Evolutionary conservation across 78 protist genomes (phyloP).

Genomic region (Parvularia atlantis): DNA sequence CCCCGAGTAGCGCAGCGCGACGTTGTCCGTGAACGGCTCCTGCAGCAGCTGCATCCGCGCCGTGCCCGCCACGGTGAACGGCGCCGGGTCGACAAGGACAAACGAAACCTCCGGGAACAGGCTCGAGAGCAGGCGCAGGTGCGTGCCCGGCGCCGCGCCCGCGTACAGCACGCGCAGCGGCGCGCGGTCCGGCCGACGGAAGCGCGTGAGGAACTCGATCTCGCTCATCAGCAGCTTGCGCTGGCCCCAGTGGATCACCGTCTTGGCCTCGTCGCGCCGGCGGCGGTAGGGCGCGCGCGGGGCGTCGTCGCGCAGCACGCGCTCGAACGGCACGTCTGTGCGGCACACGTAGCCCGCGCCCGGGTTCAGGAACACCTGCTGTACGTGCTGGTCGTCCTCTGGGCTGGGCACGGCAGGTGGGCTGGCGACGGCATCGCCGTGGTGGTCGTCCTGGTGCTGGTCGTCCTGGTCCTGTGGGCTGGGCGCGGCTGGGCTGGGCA

Average conservation of each 20-base stretch:
- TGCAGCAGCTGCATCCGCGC: constrained; percentile 3
- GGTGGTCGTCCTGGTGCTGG: too few species aligned
- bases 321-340: not conserved
- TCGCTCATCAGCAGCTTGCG: constrained; percentile 39
- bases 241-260: constrained; percentile 45
- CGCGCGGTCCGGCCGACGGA: not conserved
- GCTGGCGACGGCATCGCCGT: too few species aligned
- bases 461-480: too few species aligned
- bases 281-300: constrained; percentile 14
- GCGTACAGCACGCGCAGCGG: constrained; percentile 7
- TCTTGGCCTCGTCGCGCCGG: constrained; percentile 19
- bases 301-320: not conserved
- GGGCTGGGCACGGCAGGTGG: too few species aligned
- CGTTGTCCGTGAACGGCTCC: constrained; percentile 25
- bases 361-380: not conserved
- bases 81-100: constrained; percentile 29
- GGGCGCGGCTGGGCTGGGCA: too few species aligned
- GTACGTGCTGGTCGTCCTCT: too few species aligned
- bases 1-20: not conserved
- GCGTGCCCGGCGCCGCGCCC: constrained; percentile 43
- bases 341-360: not conserved
- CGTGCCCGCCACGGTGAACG: not conserved
- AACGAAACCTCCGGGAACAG: constrained; percentile 30
- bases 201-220: constrained; percentile 22
- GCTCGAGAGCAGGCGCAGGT: constrained; percentile 1